phyloP scores from a whole-genome alignment of 257 asterid genomes.

The Gynochthodes officinalis region DNA sequence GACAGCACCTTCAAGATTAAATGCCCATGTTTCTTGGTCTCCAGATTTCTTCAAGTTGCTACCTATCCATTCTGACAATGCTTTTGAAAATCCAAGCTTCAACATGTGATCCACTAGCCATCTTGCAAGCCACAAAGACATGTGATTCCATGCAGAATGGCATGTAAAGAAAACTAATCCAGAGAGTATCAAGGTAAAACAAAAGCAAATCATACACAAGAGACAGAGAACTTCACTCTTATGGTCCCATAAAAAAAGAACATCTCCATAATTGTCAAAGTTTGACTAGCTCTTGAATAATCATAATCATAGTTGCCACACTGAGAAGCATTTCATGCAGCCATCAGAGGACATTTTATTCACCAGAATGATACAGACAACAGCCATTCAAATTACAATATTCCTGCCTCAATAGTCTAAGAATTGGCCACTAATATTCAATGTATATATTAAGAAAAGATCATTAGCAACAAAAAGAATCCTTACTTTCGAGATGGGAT shows the following conservation, averaged over 20 bases:
- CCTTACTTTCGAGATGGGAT: slow-evolving; percentile 79
- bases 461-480: slow-evolving; percentile 16
- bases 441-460: slow-evolving; percentile 5
- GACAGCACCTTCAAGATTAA: slow-evolving; percentile 81
- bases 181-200: not conserved
- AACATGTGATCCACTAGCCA: slow-evolving; percentile 94
- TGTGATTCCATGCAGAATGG: not conserved
- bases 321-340: not conserved
- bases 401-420: not conserved
- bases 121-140: slow-evolving; percentile 34
- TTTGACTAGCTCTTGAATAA: not conserved
- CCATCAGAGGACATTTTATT: not conserved
- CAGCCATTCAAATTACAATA: not conserved
- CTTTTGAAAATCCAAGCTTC: slow-evolving; percentile 79
- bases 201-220: too few relatives aligned
- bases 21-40: slow-evolving; percentile 68
- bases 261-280: not conserved
- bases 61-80: slow-evolving; percentile 86
- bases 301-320: not conserved
- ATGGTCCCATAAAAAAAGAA: not conserved
- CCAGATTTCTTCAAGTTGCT: slow-evolving; percentile 86
- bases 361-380: not conserved
- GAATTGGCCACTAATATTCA: not conserved
- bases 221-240: not conserved
- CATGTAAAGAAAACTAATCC: not conserved